Base-by-base conservation (phyloP, 345 rosid species). In the Gossypium raimondii region DNA sequence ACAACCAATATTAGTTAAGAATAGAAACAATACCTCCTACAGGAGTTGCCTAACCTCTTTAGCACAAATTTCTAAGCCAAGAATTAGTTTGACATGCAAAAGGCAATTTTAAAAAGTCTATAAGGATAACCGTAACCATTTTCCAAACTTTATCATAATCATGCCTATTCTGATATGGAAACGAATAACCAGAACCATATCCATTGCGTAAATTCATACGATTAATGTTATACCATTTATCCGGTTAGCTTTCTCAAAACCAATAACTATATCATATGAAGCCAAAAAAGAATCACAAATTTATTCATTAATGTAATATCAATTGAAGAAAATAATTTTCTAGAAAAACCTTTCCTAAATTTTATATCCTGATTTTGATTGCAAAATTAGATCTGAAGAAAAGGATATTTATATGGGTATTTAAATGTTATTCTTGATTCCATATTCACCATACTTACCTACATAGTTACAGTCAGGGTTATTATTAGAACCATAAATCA, bases 291-390 rank as follows among this genome's bases (percentile, higher is more conserved):
- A n/a, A 34, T 38, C 13, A n/a, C 50, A 7, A 47, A 38, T 38
- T 64, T 64, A n/a, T 9, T 64, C 7, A 64, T 41, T 64, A n/a
- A 38, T 58, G 24, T 41, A n/a, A 10, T 57, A 57, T 20, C 11
- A 63, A 38, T 43, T 63, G 45, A 38, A 63, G 67, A 63, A 62
- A 38, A 63, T n/a, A 63, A 63, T 63, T 63, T 29, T 63, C 45
- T 38, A 34, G 18, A 41, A 43, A 65, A n/a, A 10, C 27, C 27
- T 43, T 43, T 11, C 41, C 41, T 10, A 20, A 65, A 17, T 14
- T 65, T 43, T 64, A 10, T 65, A 43, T 43, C 67, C 68, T 17
- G 50, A 38, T n/a, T 34, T n/a, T 4, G 47, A 38, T 25, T 25
- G 7, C 17, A 59, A 59, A 18, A 9, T 12, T 25, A 25, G 38